Evolutionary conservation across 202 grass and related monocot species (phyloP), one percentile per base, ranked within the genome.

Genomic region (Zizania palustris): DNA sequence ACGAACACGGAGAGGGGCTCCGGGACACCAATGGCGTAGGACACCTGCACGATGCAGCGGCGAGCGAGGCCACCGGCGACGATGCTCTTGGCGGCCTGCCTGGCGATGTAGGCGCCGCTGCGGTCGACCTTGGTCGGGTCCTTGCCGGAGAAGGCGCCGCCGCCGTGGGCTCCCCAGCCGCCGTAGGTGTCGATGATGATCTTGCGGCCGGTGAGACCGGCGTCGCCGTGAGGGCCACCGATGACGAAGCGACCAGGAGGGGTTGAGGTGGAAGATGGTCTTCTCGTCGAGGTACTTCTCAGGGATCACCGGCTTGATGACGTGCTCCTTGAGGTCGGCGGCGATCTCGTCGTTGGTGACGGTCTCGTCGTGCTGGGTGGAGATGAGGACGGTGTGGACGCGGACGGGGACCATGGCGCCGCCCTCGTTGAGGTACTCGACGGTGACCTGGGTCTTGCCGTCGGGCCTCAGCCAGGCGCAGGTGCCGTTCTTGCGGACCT

Each of bases 121-220:
- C 95, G 91, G 87, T 98, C 95, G 0, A 98, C 95, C 95, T 98
- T 98, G 83, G 95, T 98, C 5, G 95, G 95, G 71, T 98, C 95
- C 89, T 98, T 98, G 74, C 95, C 95, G 6, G 95, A 98, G 80
- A 95, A 98, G 53, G 95, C 95, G n/a, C 91, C 95, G 0, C 95
- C 95, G 1, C 95, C 95, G 41, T 97, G 95, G 45, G 95, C 91
- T 11, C 95, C 95, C 95, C 95, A 97, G 0, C 95, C 95, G 6
- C 95, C 95, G 4, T 97, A 97, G 59, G 95, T 97, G 75, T 97
- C 95, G 0, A 97, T 97, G 80, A 97, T 97, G 82, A 97, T 97
- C 95, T 97, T 97, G 45, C 95, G 91, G n/a, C 94, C 94, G 1
- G 94, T 97, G 45, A 97, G 80, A 0, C 94, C 94, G 0, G 95